Evolutionary conservation across 164 flowering plant genomes (phyloP).

Genomic region (Vitis cinerea): DNA sequence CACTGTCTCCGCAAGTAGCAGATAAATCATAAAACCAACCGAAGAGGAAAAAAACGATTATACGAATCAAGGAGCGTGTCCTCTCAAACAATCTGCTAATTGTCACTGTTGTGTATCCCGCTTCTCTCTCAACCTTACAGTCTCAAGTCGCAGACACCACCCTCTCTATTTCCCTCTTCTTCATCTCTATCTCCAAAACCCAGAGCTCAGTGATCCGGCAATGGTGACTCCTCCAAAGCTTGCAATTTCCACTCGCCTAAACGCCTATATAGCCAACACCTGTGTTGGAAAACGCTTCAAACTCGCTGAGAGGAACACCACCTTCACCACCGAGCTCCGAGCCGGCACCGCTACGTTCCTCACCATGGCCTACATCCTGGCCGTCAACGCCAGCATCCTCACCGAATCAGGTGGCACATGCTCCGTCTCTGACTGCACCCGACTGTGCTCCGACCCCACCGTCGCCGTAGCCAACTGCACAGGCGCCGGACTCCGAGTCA

Average conservation of each 20-base stretch:
- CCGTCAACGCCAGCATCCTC: conserved; percentile 88
- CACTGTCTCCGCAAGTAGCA: too few species aligned
- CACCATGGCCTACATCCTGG: conserved; percentile 95
- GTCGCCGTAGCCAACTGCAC: conserved; percentile 36
- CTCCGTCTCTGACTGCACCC: conserved; percentile 68
- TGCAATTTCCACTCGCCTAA: conserved; percentile 35
- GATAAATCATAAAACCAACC: too few species aligned
- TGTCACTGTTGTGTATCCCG: too few species aligned
- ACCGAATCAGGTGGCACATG: conserved; percentile 90
- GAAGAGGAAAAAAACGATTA: too few species aligned
- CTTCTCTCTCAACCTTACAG: too few species aligned
- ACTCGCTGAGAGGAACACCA: conserved; percentile 52
- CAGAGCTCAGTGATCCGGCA: neutral
- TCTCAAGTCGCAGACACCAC: too few species aligned
- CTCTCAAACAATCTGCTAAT: too few species aligned
- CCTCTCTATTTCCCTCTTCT: too few species aligned
- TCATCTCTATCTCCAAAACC: neutral
- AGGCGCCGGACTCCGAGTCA: conserved; percentile 28
- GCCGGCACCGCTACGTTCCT: conserved; percentile 95
- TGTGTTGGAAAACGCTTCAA: conserved; percentile 71
- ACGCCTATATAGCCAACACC: conserved; percentile 40
- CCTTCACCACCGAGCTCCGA: conserved; percentile 88
- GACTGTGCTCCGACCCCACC: conserved; percentile 50
- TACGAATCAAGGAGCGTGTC: too few species aligned
- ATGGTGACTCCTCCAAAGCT: neutral